Evolutionary conservation across 768 basidiomycete species (phyloP), one percentile per base, ranked within the genome.

Genomic region (Macrocybe gigantea): DNA sequence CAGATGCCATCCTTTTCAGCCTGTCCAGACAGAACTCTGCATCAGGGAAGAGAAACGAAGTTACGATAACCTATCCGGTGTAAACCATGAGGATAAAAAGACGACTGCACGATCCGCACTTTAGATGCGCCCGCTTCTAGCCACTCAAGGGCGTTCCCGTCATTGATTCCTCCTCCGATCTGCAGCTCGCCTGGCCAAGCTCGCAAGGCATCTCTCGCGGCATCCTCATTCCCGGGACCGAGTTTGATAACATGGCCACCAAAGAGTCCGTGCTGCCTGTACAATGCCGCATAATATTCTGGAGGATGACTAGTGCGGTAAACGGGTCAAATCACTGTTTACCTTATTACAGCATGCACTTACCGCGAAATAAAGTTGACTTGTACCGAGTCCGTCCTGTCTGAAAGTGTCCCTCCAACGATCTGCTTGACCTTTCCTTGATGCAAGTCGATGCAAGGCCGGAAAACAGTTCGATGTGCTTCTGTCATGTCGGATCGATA

Each of bases 221-320:
- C 91, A 12, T 72, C 74, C 52, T 95, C 92, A 57, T 98, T 98
- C 10, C 87, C 79, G 2, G 83, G 80, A 2, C 96, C 96, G 5
- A 99, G 79, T 67, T 95, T 98, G 54, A 99, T 98, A 36, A 99
- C 82, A 75, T 99, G 96, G 1, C 92, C 95, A 0, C 95, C 96
- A 47, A 73, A 69, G 1, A 99, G 74, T 33, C 72, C 64, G 56
- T 92, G 67, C 22, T 74, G 52, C 53, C 69, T 78, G 61, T 98
- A 99, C 37, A 97, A 70, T 15, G 72, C 69, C 0, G 93, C 89
- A 63, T 88, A 98, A 55, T 88, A 79, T 5, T 72, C 78, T 33
- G 96, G 77, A 5, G 86, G 80, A 58, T 91, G 79, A 52, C 92
- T 93, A 60, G 22, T 22, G 22, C 1, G 22, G 22, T 22, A 22